These are phyloP conservation scores for Claviceps purpurea DNA, from an alignment of 2,329 filamentous ascomycete genomes.

Conservation along the genomic window DNA sequence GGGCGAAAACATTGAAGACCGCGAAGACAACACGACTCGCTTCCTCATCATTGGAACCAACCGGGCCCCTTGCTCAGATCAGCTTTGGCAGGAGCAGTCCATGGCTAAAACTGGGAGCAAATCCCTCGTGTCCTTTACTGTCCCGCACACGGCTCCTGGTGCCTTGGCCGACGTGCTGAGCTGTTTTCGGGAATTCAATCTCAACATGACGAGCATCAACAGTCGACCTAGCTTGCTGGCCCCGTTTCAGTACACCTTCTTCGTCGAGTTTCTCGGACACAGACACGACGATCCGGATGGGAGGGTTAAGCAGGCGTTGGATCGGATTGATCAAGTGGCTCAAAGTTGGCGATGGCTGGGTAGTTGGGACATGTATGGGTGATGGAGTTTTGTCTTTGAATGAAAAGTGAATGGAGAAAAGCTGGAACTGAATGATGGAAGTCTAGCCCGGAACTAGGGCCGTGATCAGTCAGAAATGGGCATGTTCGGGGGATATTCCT, in stretches of 20 bases:
- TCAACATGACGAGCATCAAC: constrained; percentile 87
- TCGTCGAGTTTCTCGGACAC: constrained; percentile 74
- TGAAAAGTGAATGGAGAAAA: too few species aligned
- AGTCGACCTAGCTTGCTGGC: constrained; percentile 62
- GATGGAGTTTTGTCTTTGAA: background rate
- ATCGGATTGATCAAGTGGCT: constrained; percentile 43
- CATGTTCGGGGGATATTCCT: background rate
- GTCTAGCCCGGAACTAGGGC: too few species aligned
- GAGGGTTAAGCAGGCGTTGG: constrained; percentile 47
- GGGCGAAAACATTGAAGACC: constrained; percentile 57
- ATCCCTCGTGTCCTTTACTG: constrained; percentile 69
- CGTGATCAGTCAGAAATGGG: background rate
- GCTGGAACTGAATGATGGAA: too few species aligned
- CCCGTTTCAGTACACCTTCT: constrained; percentile 88
- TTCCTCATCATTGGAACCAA: constrained; percentile 53
- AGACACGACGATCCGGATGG: constrained; percentile 34
- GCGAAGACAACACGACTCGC: constrained; percentile 62
- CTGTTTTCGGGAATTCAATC: constrained; percentile 57
- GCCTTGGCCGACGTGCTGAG: constrained; percentile 68
- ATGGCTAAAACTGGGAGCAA: constrained; percentile 35
- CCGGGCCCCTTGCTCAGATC: constrained; percentile 13
- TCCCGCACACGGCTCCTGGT: constrained; percentile 66
- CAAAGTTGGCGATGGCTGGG: constrained; percentile 55
- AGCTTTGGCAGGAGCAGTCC: constrained; percentile 14
- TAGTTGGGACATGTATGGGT: constrained; percentile 41